Base-by-base conservation (phyloP, 2,329 filamentous ascomycete genomes). In the Cadophora gregata region DNA sequence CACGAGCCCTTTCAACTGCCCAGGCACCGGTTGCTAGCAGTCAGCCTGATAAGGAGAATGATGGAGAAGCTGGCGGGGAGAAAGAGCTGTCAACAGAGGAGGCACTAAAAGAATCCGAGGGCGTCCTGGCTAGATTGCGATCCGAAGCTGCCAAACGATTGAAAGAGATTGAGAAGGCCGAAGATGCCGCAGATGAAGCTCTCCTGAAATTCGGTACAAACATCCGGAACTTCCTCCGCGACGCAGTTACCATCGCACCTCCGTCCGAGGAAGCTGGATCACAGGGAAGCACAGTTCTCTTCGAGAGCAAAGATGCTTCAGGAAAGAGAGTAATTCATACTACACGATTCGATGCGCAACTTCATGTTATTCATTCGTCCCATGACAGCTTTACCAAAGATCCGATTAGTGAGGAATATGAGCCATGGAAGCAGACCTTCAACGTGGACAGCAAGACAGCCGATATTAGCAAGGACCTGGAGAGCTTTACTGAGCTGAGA, bases 171-270 rank as follows among this genome's bases (percentile, higher is more conserved):
- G 92, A 97, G 76, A 88, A 88, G 73, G 96, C 95, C 14, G 96
- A 99, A 79, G 95, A 98, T 76, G 95, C 95, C 4, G 96, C 96
- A 8, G 96, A 99, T 78, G 96, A 98, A 79, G 96, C 96, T 0
- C 86, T 99, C 10, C 82, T 98, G 72, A 92, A 93, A 71, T 97
- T 98, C 75, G 96, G 96, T 25, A 88, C 89, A 66, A 97, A 96
- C 74, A 88, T 99, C 59, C 87, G 93, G 45, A 91, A 95, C 79
- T 98, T 97, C 80, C 83, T 99, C 69, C 88, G 90, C 62, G 95
- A 99, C 72, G 96, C 96, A 60, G 91, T 99, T 65, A 93, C 87
- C 62, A 93, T 99, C 73, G 90, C 93, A 19, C 91, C 94, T 0
- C 93, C 93, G 0, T 81, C 83, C 4, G 83, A 82, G 1, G 78